A percentile compares a stretch with the other conserved stretches of the same genome.
Conservation (phyloP, 768 basidiomycete genomes). For the Coprinellus micaceus region DNA sequence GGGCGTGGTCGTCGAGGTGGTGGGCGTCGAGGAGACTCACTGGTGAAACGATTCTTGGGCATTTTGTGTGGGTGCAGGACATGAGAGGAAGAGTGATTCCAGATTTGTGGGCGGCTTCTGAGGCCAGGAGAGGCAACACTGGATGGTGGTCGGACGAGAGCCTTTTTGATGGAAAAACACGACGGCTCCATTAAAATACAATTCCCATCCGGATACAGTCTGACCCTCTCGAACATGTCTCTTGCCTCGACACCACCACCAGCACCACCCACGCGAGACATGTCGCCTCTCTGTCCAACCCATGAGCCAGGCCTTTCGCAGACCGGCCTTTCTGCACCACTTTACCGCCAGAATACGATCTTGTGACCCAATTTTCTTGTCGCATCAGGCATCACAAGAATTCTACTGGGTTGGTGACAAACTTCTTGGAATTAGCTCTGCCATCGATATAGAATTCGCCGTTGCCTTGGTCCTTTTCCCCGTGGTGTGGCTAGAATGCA, state of each 20-base stretch:
- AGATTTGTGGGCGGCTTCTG: constrained; percentile 29
- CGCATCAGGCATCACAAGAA: neutral
- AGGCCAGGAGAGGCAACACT: constrained; percentile 11
- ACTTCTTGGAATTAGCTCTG: neutral
- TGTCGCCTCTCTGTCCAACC: too few species aligned
- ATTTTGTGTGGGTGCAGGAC: constrained; percentile 38
- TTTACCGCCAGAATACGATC: neutral
- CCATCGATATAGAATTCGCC: neutral
- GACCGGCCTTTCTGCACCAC: neutral
- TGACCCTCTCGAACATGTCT: neutral
- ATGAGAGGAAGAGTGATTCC: constrained; percentile 41
- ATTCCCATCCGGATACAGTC: too few species aligned
- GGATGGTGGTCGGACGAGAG: constrained; percentile 15
- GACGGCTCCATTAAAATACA: constrained; percentile 10
- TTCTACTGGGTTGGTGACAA: neutral
- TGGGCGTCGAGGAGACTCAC: constrained; percentile 23
- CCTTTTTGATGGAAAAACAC: constrained; percentile 19
- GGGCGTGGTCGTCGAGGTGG: neutral
- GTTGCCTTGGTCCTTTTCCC: too few species aligned
- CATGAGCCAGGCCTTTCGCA: neutral
- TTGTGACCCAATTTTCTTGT: neutral
- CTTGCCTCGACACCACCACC: too few species aligned
- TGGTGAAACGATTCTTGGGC: constrained; percentile 38
- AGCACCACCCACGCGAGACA: too few species aligned
- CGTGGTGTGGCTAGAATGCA: too few species aligned